Evolutionary conservation across 441 rosid species (phyloP), one percentile per base, ranked within the genome.

Genomic region (Pelargonium citronellum): DNA sequence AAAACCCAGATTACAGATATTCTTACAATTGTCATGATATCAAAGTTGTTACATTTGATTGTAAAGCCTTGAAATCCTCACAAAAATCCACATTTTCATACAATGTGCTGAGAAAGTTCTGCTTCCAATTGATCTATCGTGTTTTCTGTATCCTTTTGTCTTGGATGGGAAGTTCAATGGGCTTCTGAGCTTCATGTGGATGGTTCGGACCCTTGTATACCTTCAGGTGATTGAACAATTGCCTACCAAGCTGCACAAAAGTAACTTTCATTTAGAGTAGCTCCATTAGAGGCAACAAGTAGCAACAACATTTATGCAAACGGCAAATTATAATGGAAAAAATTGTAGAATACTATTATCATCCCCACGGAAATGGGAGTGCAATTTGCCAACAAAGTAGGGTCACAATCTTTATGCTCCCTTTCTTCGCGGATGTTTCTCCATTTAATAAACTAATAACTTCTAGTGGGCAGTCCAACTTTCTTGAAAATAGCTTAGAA

Each of bases 151-250:
- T 83, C 86, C 96, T 89, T 86, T 88, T 88, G 88, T 93, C 98
- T 77, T 85, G 78, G 74, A 88, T 82, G 4, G 98, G 98, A 41
- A 93, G 86, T 39, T 89, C 96, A 19, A 86, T 73, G 0, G 98
- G 98, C 83, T 74, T 80, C 79, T 93, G 98, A 1, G 98, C 98
- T 44, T 91, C 96, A 0, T 89, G 98, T 0, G 98, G 98, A 80
- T 93, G 97, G 7, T 86, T 85, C 9, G 96, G 87, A 7, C 98
- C 98, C 78, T 88, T 87, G 91, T 89, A 93, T 60, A 89, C 98
- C 83, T 89, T 91, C n/a, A 93, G 84, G 82, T 93, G 98, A 81
- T 87, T 89, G 82, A 93, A 93, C 44, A 93, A 66, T 67, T 90
- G 85, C 78, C 98, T 86, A 19, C 98, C 97, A 72, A 93, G 97